phyloP scores from a whole-genome alignment of 192 early-diverging fungal species.

The Rhizophlyctis rosea region DNA sequence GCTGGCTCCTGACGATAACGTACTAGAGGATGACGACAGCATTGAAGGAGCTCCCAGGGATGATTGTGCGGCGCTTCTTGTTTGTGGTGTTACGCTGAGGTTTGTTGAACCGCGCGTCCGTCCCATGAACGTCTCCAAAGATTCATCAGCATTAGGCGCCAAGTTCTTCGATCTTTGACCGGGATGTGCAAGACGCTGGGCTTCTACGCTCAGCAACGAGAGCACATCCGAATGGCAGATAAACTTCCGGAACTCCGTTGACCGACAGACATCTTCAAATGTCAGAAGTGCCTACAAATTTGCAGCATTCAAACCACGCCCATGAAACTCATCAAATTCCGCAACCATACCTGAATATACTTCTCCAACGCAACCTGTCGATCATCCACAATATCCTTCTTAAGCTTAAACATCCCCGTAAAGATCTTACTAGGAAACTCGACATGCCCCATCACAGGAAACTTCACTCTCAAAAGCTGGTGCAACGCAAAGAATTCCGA shows the following conservation, averaged over 20 bases:
- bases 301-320: conserved; percentile 4
- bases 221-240: conserved; percentile 52
- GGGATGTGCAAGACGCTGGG: too few species aligned
- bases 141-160: conserved; percentile 71
- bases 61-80: background rate
- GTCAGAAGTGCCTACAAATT: conserved; percentile 48
- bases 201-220: conserved; percentile 5
- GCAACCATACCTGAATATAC: conserved; percentile 54
- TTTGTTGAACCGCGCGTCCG: too few species aligned
- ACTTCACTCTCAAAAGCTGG: conserved; percentile 56
- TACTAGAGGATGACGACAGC: too few species aligned
- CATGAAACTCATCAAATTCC: background rate
- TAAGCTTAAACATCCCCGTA: conserved; percentile 55
- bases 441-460: conserved; percentile 56
- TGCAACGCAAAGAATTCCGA: conserved; percentile 86
- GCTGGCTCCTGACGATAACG: conserved; percentile 10
- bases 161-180: conserved; percentile 51
- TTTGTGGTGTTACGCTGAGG: background rate
- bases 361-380: conserved; percentile 63
- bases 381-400: conserved; percentile 65
- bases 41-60: background rate
- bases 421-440: conserved; percentile 77
- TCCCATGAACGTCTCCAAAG: conserved; percentile 57
- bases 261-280: conserved; percentile 63
- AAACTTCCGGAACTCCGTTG: conserved; percentile 65